A percentile compares a stretch with the other conserved stretches of the same genome.
These are phyloP conservation scores for Plantago ovata DNA, from an alignment of 257 asterid species.

Conservation along the genomic window DNA sequence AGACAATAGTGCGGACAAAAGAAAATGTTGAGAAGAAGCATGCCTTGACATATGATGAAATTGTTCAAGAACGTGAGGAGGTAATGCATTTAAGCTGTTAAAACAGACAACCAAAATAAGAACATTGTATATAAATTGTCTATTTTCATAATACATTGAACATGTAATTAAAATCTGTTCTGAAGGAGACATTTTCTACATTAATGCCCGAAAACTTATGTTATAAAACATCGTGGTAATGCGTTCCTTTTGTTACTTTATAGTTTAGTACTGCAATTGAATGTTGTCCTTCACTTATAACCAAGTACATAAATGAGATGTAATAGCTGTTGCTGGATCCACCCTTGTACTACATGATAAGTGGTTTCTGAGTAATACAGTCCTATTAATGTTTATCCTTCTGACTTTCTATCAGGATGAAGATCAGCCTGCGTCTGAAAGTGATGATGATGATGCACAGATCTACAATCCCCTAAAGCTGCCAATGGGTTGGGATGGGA, in stretches of 20 bases:
- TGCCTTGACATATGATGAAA: slow-evolving; percentile 94
- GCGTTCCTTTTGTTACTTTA: neutral
- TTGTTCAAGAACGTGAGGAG: slow-evolving; percentile 98
- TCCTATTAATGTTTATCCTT: neutral
- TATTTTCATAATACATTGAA: slow-evolving; percentile 17
- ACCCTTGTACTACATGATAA: neutral
- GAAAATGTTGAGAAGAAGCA: slow-evolving; percentile 94
- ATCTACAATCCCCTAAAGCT: slow-evolving; percentile 94
- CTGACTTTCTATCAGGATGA: slow-evolving; percentile 57
- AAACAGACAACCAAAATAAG: neutral
- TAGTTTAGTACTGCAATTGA: slow-evolving; percentile 12
- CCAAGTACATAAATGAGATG: slow-evolving; percentile 1
- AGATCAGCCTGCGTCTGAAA: slow-evolving; percentile 85
- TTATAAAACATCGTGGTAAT: neutral
- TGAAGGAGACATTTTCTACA: neutral
- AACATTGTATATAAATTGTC: neutral
- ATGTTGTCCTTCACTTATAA: slow-evolving; percentile 9
- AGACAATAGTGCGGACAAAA: slow-evolving; percentile 81
- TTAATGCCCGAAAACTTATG: neutral
- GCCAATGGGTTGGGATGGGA: slow-evolving; percentile 99
- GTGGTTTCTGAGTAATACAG: neutral
- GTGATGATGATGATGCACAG: slow-evolving; percentile 89
- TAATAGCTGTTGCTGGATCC: slow-evolving; percentile 1
- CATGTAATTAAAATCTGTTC: neutral
- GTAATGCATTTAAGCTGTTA: slow-evolving; percentile 34